Evolutionary conservation across 108 stramenopile genomes (phyloP).

Genomic region (Nitzschia inconspicua): DNA sequence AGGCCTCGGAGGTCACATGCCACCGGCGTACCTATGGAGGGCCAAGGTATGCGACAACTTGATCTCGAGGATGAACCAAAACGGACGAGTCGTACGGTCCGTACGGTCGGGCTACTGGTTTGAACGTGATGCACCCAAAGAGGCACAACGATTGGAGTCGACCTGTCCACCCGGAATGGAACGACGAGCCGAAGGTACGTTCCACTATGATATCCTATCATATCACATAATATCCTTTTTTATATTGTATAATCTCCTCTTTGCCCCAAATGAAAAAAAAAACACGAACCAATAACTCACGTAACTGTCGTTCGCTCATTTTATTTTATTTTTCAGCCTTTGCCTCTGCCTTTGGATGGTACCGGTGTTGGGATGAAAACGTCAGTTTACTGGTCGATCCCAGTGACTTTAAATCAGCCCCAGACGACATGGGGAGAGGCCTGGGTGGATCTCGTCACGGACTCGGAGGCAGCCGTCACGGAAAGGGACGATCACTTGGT

Average conservation of each 20-base stretch:
- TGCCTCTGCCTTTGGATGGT: constrained; percentile 88
- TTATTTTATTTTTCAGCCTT: constrained; percentile 37
- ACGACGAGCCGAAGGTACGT: constrained; percentile 58
- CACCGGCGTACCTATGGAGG: constrained; percentile 79
- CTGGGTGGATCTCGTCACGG: constrained; percentile 58
- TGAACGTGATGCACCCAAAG: constrained; percentile 76
- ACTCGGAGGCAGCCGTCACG: constrained; percentile 50
- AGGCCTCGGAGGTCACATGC: constrained; percentile 78
- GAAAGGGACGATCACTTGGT: constrained; percentile 54
- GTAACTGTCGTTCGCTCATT: not conserved
- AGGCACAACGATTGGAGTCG: constrained; percentile 61
- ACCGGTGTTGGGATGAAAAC: constrained; percentile 84
- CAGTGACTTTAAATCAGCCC: constrained; percentile 31
- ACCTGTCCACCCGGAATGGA: constrained; percentile 57
- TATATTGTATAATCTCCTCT: too few species aligned
- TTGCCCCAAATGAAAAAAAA: not conserved
- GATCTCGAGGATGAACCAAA: constrained; percentile 67
- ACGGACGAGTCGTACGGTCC: constrained; percentile 67
- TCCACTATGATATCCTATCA: not conserved
- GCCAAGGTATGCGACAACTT: constrained; percentile 86
- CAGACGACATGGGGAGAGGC: constrained; percentile 47
- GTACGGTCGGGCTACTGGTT: constrained; percentile 83
- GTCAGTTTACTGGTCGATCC: constrained; percentile 59
- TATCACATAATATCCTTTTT: too few species aligned
- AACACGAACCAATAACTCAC: not conserved